Base-by-base conservation (phyloP, 2,329 filamentous ascomycete genomes). In the Verticillium nubilum region DNA sequence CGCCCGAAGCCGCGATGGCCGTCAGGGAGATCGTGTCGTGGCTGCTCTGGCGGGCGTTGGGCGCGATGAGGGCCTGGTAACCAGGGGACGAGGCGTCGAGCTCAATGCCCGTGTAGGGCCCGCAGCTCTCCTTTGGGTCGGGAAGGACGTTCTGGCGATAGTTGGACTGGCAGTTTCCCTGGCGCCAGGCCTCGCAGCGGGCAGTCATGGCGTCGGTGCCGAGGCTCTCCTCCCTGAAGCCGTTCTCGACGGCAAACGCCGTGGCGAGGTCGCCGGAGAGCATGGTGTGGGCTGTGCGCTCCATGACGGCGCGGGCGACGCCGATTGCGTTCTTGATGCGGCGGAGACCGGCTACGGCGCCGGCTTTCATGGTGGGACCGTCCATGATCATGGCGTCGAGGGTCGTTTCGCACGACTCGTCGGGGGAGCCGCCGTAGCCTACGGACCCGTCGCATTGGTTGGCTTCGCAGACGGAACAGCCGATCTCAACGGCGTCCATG, bases 381-480 rank as follows among this genome's bases (percentile, higher is more conserved):
- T 85, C 81, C 77, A 84, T 84, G 68, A 85, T 76, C 73, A 85
- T 75, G n/a, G 82, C 81, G 68, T 85, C 82, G 15, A 85, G 79
- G 0, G 81, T 84, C 3, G 82, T 84, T 71, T 84, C 82, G 70
- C 82, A 85, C 31, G 70, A 68, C 67, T 85, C 82, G 62, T 83
- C 81, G 0, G 81, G 80, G 2, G 80, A 83, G 7, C 82, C 81
- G 58, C 81, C 81, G 64, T 72, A 83, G 57, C 82, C 82, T 37
- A 85, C 82, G 37, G 76, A 82, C 55, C 78, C 76, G 66, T 84
- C 81, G 70, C 82, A 85, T 62, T 79, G 81, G 56, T 76, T 74
- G 59, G 67, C 68, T 66, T 85, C 80, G 69, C 82, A 85, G 1
- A 79, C 74, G 25, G 74, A 66, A 68, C 80, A 82, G 59, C 82